phyloP scores from a whole-genome alignment of 2,329 filamentous ascomycete genomes.

The Alternaria sp. region DNA sequence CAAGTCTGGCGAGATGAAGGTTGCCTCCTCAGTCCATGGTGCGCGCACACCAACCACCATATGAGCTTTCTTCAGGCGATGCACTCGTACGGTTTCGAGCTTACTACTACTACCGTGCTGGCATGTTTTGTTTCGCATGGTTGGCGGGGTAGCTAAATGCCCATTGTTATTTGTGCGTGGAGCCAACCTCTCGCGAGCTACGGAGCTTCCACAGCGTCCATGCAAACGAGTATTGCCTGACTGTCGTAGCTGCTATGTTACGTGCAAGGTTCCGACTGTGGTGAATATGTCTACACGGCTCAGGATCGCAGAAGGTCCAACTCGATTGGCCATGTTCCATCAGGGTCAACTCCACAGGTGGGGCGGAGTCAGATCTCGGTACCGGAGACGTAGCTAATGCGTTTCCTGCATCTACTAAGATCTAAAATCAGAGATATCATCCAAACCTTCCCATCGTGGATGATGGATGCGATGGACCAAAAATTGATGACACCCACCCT shows the following conservation, averaged over 20 bases:
- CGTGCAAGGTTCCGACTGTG: conserved; percentile 23
- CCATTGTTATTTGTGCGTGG: background rate
- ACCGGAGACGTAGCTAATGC: background rate
- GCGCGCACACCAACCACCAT: background rate
- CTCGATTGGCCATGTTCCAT: conserved; percentile 19
- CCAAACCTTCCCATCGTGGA: background rate
- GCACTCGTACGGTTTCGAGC: background rate
- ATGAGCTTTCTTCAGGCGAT: background rate
- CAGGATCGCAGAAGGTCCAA: conserved; percentile 14
- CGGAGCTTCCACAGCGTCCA: background rate
- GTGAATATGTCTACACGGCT: background rate
- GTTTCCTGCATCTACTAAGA: conserved; percentile 11
- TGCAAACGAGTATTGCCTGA: conserved; percentile 24
- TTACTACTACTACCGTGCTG: background rate
- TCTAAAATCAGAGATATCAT: background rate
- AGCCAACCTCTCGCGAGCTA: background rate
- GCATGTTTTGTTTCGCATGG: background rate
- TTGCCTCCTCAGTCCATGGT: background rate
- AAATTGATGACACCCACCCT: background rate
- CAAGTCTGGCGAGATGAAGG: background rate
- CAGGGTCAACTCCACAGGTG: conserved; percentile 6
- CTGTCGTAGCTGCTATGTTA: conserved; percentile 31
- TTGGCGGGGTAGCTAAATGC: background rate
- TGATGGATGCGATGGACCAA: background rate
- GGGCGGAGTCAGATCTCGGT: conserved; percentile 3